Evolutionary conservation across 257 asterid genomes (phyloP).

Genomic region (Solanum chilense): DNA sequence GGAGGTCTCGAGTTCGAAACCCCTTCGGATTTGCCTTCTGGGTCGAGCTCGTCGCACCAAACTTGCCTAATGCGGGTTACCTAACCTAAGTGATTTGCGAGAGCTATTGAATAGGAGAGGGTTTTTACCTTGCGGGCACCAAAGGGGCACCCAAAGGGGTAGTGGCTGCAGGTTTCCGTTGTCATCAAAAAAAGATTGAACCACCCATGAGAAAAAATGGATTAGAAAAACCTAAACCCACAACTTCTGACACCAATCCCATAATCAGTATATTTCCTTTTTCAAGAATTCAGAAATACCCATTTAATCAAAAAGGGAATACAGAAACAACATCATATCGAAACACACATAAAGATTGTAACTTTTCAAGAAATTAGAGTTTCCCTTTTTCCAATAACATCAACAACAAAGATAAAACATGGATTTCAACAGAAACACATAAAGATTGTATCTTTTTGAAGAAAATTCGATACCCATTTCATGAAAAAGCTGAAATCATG

Average conservation of each 20-base stretch:
- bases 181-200: not conserved
- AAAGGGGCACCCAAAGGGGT: too few species aligned
- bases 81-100: too few species aligned
- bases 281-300: not conserved
- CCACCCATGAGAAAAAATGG: not conserved
- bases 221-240: not conserved
- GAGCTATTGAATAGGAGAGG: too few species aligned
- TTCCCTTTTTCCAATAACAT: not conserved
- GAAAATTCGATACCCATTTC: not conserved
- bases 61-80: too few species aligned
- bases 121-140: too few species aligned
- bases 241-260: not conserved
- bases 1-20: too few species aligned
- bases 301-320: not conserved
- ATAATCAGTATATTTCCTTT: not conserved
- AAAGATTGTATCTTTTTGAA: not conserved
- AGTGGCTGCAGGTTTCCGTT: fast-evolving
- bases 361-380: not conserved
- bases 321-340: not conserved
- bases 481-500: not conserved
- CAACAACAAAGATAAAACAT: not conserved
- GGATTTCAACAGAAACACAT: not conserved
- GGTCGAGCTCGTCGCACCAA: too few species aligned
- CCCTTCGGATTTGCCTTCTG: too few species aligned
- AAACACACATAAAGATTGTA: not conserved